A percentile compares a stretch with the other conserved stretches of the same genome.
These are phyloP conservation scores for Ogataea henricii DNA, from an alignment of 805 yeast genomes.

Conservation along the genomic window DNA sequence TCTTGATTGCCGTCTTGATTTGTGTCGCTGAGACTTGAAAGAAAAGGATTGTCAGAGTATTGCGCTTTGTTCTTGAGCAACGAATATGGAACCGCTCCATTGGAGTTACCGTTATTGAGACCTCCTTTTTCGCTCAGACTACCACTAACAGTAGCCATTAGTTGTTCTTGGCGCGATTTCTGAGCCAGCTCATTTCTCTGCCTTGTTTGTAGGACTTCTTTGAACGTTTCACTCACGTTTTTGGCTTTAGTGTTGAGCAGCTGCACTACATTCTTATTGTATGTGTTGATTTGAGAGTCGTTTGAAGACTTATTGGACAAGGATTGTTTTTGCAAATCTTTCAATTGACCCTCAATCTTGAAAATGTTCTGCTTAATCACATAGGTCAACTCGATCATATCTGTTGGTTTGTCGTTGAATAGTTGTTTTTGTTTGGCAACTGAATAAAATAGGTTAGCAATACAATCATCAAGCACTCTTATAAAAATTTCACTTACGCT, in stretches of 20 bases:
- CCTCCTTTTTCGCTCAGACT: conserved; percentile 6
- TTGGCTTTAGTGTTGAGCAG: conserved; percentile 86
- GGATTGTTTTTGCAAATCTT: conserved; percentile 57
- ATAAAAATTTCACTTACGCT: conserved; percentile 24
- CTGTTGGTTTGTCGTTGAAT: conserved; percentile 92
- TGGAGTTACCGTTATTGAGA: conserved; percentile 9
- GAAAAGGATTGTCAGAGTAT: conserved; percentile 40
- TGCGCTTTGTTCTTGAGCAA: conserved; percentile 24
- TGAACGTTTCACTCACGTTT: conserved; percentile 89
- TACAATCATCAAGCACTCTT: background rate
- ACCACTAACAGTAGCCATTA: conserved; percentile 55
- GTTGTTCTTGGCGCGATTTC: conserved; percentile 80
- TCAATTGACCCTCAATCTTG: conserved; percentile 70
- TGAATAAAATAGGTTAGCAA: conserved; percentile 9
- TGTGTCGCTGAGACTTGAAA: conserved; percentile 25
- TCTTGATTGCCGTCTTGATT: conserved; percentile 15
- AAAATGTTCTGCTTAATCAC: conserved; percentile 86
- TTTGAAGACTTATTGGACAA: conserved; percentile 39
- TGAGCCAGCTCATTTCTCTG: conserved; percentile 81
- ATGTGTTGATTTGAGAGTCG: conserved; percentile 68
- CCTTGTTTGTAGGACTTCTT: conserved; percentile 83
- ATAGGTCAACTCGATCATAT: conserved; percentile 87
- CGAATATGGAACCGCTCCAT: conserved; percentile 30
- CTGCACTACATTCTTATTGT: conserved; percentile 84
- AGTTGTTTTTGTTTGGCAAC: conserved; percentile 88